Conservation (phyloP, 2,329 filamentous ascomycete genomes). For the Sclerotinia nivalis region DNA sequence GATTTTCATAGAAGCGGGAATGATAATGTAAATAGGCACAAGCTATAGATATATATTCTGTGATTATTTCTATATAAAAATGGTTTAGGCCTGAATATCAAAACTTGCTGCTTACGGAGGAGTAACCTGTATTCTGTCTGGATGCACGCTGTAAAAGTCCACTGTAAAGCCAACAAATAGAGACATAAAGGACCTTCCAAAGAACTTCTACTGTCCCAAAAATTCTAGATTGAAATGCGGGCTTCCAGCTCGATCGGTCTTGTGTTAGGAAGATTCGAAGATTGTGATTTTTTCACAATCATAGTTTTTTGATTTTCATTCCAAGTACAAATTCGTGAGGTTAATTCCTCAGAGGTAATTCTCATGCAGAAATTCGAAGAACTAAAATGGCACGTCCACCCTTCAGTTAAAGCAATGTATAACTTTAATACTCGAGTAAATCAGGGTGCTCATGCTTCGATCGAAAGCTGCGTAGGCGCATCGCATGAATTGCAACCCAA, state of each 20-base stretch:
- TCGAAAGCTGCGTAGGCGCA: neutral
- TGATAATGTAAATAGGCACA: constrained; percentile 9
- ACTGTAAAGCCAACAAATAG: neutral
- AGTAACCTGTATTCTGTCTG: neutral
- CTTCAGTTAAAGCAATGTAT: neutral
- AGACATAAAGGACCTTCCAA: neutral
- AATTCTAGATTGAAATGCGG: neutral
- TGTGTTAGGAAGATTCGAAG: neutral
- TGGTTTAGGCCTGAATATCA: neutral
- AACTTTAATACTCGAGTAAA: neutral
- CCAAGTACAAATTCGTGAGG: neutral
- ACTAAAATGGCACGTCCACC: neutral
- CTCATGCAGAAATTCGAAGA: neutral
- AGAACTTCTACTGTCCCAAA: neutral
- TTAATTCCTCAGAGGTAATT: neutral
- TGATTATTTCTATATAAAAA: neutral
- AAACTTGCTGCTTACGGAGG: neutral
- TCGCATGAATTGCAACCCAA: neutral
- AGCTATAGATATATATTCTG: constrained; percentile 9
- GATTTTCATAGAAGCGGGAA: constrained; percentile 20
- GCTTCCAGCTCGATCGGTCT: neutral
- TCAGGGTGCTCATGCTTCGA: neutral
- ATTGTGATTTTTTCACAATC: neutral
- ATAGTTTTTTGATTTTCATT: neutral
- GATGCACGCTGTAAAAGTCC: neutral